A percentile compares a stretch with the other conserved stretches of the same genome.
Evolutionary conservation across 2,329 filamentous ascomycete genomes (phyloP).

Genomic region (Trichoderma guizhouense): DNA sequence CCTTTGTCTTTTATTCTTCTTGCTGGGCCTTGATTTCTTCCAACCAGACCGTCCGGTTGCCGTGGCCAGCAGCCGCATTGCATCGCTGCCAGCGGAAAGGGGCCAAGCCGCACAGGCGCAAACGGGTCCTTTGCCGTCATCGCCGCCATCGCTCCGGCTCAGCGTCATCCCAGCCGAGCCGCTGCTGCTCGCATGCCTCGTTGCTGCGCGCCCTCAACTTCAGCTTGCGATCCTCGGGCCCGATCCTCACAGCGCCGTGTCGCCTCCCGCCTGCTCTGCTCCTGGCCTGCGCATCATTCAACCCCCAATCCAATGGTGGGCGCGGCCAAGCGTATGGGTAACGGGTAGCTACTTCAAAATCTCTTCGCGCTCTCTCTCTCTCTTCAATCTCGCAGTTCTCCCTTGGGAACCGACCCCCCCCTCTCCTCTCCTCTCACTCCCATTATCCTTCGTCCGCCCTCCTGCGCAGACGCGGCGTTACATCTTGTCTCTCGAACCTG

Average conservation of each 20-base stretch:
- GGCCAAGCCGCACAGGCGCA: not conserved
- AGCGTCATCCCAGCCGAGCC: constrained; percentile 21
- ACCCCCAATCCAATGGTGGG: constrained; percentile 20
- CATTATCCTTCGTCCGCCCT: not conserved
- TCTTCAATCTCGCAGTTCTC: not conserved
- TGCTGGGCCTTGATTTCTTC: not conserved
- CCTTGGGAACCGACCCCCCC: not conserved
- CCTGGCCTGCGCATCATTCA: constrained; percentile 14
- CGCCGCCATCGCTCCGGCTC: not conserved
- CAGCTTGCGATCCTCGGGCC: constrained; percentile 15
- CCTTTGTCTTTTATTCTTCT: not conserved
- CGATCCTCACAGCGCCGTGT: constrained; percentile 18
- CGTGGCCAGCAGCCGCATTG: constrained; percentile 6
- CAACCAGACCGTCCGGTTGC: not conserved
- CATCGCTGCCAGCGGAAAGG: constrained; percentile 1
- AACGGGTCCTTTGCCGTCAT: not conserved
- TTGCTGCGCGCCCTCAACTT: constrained; percentile 32
- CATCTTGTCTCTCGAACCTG: constrained; percentile 8
- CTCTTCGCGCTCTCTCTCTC: constrained; percentile 3
- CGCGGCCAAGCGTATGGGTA: constrained; percentile 22
- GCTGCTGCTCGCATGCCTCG: constrained; percentile 33
- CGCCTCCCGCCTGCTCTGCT: constrained; percentile 1
- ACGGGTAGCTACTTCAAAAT: constrained; percentile 26
- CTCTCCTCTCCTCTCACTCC: not conserved
- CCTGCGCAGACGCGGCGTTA: constrained; percentile 17